Evolutionary conservation across 106 monocot species (phyloP), one percentile per base, ranked within the genome.

Genomic region (Narthecium ossifragum): DNA sequence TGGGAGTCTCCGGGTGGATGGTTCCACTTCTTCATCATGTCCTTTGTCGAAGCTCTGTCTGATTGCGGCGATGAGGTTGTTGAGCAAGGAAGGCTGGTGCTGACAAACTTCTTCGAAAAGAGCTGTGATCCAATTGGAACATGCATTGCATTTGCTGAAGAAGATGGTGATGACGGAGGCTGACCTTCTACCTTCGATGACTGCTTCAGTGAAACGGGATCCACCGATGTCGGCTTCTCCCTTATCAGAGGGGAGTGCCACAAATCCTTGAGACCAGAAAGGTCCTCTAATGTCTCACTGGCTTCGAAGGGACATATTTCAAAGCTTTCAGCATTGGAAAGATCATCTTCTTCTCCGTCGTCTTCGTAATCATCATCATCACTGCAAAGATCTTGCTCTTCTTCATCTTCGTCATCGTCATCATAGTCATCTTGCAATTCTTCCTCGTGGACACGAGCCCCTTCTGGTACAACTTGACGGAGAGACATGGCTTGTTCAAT

Each of bases 211-310:
- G 73, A 72, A 22, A 41, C 26, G 2, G 70, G 69, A 61, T 82
- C 77, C 10, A 82, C 57, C 3, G 75, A 72, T 51, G 73, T 73
- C 45, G 69, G 65, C 60, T 49, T 67, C 58, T 73, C 63, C 40
- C 4, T 56, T 11, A 28, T 20, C 38, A 20, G 8, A 6, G 64
- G 39, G 15, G 37, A 64, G 25, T 17, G 18, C 34, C 12, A 24
- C 4, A 20, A 43, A 11, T 49, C 46, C 1, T 56, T 21, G 10
- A 4, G 24, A 2, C 26, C 6, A 2, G 13, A 11, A 46, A n/a
- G n/a, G n/a, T 40, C 29, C 10, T 60, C 60, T n/a, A n/a, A n/a
- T n/a, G n/a, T n/a, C n/a, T n/a, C n/a, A n/a, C n/a, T n/a, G n/a
- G n/a, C n/a, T n/a, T n/a, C n/a, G n/a, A n/a, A n/a, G n/a, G n/a